Evolutionary conservation across 306 rosid genomes (phyloP).

Genomic region (Trichosanthes truncata): DNA sequence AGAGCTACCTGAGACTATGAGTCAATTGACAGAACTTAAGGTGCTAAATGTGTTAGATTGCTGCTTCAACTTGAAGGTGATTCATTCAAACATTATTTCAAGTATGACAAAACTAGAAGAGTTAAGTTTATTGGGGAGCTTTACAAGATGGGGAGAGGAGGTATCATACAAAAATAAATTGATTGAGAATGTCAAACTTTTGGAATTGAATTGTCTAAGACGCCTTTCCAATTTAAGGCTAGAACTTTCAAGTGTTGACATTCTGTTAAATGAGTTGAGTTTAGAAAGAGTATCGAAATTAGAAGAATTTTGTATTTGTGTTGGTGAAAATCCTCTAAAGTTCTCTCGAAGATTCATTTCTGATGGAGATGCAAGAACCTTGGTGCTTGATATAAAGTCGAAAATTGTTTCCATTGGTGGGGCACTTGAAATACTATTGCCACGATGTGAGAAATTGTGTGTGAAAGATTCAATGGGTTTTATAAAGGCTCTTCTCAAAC

Average conservation of each 20-base stretch:
- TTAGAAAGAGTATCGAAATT: not conserved
- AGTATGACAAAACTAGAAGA: conserved; percentile 3
- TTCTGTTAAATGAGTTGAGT: not conserved
- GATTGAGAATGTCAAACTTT: not conserved
- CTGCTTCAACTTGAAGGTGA: not conserved
- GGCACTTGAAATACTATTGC: not conserved
- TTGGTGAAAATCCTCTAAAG: too few species aligned
- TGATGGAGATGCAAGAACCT: not conserved
- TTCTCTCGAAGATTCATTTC: too few species aligned
- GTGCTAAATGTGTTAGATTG: not conserved
- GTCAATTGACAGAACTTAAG: not conserved
- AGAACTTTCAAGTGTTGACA: not conserved
- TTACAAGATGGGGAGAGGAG: not conserved
- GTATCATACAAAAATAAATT: not conserved
- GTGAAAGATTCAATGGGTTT: not conserved
- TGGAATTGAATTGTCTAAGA: not conserved
- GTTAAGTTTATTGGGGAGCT: not conserved
- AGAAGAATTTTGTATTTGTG: not conserved
- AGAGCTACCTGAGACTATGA: not conserved
- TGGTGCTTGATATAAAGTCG: not conserved
- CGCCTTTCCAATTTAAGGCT: not conserved
- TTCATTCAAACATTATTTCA: not conserved
- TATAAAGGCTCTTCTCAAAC: not conserved
- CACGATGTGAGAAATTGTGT: not conserved
- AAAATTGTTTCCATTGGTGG: too few species aligned